Percentiles rank a stretch among this genome's conserved stretches.
Conservation (phyloP, 1,284 basidiomycete genomes). For the Ganoderma meredithae region DNA sequence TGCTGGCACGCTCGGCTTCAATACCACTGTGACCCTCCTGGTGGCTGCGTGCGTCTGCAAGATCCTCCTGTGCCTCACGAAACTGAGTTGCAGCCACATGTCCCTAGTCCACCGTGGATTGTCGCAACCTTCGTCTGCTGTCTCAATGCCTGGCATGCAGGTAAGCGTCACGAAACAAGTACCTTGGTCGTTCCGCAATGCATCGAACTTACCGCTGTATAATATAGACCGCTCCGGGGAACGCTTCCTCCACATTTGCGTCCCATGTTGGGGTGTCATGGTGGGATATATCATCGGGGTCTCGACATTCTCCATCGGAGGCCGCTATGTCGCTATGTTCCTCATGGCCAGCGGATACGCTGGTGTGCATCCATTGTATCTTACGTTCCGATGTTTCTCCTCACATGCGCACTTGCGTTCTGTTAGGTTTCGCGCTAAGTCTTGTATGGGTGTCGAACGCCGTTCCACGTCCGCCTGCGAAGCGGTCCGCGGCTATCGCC, state of each 20-base stretch:
- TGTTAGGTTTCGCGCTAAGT: conserved; percentile 63
- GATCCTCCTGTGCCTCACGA: not conserved
- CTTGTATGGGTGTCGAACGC: conserved; percentile 70
- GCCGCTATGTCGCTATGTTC: conserved; percentile 71
- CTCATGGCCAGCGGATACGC: conserved; percentile 65
- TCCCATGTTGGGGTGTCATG: conserved; percentile 67
- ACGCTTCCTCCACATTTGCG: conserved; percentile 71
- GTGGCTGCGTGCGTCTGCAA: conserved; percentile 62
- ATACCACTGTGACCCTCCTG: conserved; percentile 63
- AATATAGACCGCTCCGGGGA: conserved; percentile 63
- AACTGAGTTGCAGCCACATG: conserved; percentile 6
- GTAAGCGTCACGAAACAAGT: conserved; percentile 41
- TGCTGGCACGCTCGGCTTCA: conserved; percentile 71
- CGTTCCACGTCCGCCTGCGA: conserved; percentile 70
- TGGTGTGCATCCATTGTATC: conserved; percentile 45
- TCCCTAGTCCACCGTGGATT: conserved; percentile 69
- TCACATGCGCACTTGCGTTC: not conserved
- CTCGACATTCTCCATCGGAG: conserved; percentile 59
- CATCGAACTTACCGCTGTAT: not conserved
- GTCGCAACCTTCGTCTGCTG: conserved; percentile 61
- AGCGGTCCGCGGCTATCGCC: conserved; percentile 56
- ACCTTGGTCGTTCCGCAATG: not conserved
- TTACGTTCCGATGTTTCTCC: not conserved
- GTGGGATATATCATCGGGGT: conserved; percentile 69
- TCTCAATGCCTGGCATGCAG: conserved; percentile 72